Conservation (phyloP, 176 grass and related monocot species). For the Neostapfia colusana region DNA sequence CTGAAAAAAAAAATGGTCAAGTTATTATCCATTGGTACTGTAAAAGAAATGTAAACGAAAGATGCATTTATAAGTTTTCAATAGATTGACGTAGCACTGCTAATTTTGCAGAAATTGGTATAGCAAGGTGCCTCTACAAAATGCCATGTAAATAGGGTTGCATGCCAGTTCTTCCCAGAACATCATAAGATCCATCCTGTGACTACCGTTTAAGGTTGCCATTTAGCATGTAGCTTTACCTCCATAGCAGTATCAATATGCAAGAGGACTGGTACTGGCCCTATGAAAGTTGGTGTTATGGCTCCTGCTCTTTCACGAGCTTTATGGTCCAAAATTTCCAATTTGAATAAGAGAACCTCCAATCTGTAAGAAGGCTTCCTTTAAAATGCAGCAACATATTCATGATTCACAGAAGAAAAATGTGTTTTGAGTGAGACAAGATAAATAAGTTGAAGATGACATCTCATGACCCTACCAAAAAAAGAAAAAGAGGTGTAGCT, state of each 20-base stretch:
- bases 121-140: constrained; percentile 17
- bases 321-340: constrained; percentile 94
- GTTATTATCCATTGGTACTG: constrained; percentile 2
- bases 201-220: neutral
- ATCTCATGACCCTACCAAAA: neutral
- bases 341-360: constrained; percentile 87
- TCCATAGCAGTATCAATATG: constrained; percentile 80
- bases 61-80: neutral
- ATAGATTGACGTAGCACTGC: neutral
- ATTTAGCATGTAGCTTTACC: constrained; percentile 53
- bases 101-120: neutral
- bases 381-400: constrained; percentile 23
- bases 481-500: neutral
- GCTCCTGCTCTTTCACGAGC: constrained; percentile 90
- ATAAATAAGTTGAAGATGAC: constrained; percentile 2
- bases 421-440: neutral
- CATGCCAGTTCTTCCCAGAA: constrained; percentile 9
- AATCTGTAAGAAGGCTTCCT: constrained; percentile 53
- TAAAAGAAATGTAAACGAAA: constrained; percentile 14
- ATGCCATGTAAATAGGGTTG: neutral
- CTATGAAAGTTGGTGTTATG: constrained; percentile 72
- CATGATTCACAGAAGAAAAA: neutral
- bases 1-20: neutral
- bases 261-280: constrained; percentile 81
- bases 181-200: constrained; percentile 17